These are phyloP conservation scores for Ulvella scutata DNA, from an alignment of 139 green algal genomes.

Conservation along the genomic window DNA sequence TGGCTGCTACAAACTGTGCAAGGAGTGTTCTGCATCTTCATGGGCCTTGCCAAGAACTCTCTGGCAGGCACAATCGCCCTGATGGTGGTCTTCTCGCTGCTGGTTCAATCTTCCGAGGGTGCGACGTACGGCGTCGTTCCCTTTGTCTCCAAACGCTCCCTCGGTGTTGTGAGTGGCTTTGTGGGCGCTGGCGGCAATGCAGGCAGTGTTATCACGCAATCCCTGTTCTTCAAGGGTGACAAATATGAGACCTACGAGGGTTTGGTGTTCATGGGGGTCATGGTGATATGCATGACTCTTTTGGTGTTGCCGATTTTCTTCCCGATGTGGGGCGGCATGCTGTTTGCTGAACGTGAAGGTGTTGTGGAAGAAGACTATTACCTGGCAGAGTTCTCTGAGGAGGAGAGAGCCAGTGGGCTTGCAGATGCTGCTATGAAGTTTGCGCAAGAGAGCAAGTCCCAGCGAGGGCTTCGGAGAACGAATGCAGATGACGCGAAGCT, in stretches of 20 bases:
- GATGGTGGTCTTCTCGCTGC: constrained; percentile 43
- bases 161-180: constrained; percentile 52
- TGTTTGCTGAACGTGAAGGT: constrained; percentile 22
- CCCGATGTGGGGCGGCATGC: constrained; percentile 68
- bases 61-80: constrained; percentile 37
- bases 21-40: constrained; percentile 38
- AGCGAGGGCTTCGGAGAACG: no score
- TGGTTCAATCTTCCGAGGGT: constrained; percentile 16
- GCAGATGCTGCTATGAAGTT: constrained; percentile 35
- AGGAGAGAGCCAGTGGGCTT: constrained; percentile 17
- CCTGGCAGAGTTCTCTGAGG: constrained; percentile 10
- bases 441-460: constrained; percentile 30
- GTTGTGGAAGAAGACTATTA: constrained; percentile 54
- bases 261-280: constrained; percentile 50
- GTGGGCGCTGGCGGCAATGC: constrained; percentile 60
- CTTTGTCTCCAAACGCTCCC: constrained; percentile 45
- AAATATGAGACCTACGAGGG: constrained; percentile 32
- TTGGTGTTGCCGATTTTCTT: constrained; percentile 46
- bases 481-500: no score
- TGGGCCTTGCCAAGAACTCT: constrained; percentile 27
- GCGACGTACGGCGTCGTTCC: constrained; percentile 47
- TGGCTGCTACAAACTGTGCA: constrained; percentile 14
- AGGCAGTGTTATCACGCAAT: constrained; percentile 38
- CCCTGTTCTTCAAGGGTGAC: constrained; percentile 39
- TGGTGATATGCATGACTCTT: constrained; percentile 31